These are phyloP conservation scores for Sugiyamaella chiloensis DNA, from an alignment of 805 yeast genomes.

Conservation along the genomic window DNA sequence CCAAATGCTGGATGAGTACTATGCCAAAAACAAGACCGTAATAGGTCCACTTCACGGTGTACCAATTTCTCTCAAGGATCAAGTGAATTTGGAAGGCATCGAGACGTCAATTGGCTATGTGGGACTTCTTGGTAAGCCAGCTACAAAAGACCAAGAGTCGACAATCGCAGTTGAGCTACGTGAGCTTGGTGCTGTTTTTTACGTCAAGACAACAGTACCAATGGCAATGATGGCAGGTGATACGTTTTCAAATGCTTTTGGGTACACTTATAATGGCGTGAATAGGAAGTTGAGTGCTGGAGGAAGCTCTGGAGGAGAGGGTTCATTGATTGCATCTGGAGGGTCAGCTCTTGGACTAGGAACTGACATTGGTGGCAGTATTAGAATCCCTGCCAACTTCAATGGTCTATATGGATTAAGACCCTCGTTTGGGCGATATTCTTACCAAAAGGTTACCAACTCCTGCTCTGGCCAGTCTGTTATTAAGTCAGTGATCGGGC, in stretches of 20 bases:
- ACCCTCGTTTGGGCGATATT: constrained; percentile 40
- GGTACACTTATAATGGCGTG: constrained; percentile 46
- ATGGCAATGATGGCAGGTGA: constrained; percentile 51
- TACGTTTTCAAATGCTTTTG: constrained; percentile 42
- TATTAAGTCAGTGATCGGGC: constrained; percentile 47
- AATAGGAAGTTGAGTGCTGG: constrained; percentile 46
- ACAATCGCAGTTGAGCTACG: constrained; percentile 41
- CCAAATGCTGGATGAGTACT: constrained; percentile 50
- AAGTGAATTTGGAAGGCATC: constrained; percentile 56
- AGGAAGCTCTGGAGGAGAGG: constrained; percentile 58
- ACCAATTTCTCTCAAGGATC: constrained; percentile 59
- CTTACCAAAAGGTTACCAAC: constrained; percentile 16
- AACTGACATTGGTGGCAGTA: constrained; percentile 53
- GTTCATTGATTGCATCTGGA: constrained; percentile 42
- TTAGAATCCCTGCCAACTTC: constrained; percentile 48
- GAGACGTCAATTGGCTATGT: constrained; percentile 60
- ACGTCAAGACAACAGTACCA: constrained; percentile 53
- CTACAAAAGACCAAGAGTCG: constrained; percentile 42
- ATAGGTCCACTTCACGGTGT: constrained; percentile 66
- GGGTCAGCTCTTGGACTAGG: constrained; percentile 53
- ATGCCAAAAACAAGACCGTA: constrained; percentile 29
- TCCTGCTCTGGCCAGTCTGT: constrained; percentile 39
- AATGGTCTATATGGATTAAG: constrained; percentile 48
- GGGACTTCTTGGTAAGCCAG: constrained; percentile 45
- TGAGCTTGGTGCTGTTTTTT: constrained; percentile 51